Base-by-base conservation (phyloP, 192 early-diverging fungal genomes). In the Rhizoclosmatium sp. region DNA sequence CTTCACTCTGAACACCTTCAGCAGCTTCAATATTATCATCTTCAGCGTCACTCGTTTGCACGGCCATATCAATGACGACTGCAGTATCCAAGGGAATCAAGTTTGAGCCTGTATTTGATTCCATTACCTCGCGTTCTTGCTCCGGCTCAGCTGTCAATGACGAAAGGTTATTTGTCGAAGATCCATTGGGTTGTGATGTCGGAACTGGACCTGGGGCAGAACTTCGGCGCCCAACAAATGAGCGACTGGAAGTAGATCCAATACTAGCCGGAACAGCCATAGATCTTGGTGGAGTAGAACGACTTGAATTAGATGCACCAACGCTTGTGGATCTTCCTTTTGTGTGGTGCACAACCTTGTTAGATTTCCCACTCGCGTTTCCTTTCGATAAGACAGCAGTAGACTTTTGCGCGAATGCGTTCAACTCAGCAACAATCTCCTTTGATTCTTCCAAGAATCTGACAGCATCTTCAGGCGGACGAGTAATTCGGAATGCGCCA, bases 381-480 rank as follows among this genome's bases (percentile, higher is more conserved):
- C 14, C 23, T 3, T 4, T 40, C 51, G 31, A 19, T 14, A 31
- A 31, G 9, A 16, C 16, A 16, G 42, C 46, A 16, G 14, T 40
- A n/a, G n/a, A 71, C 51, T 14, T 49, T 58, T 71, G 16, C 69
- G 48, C 69, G 12, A 71, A 19, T 10, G 21, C 59, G 21, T 39
- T 62, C 44, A 86, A 47, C 60, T 82, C 83, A 2, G 45, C 61
- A 3, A 76, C 47, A 51, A 83, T 47, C 66, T 81, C 73, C 23
- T 74, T 68, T 3, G 81, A 76, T 41, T 82, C 85, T 12, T 82
- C 81, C 47, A 87, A 69, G 76, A 87, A 87, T 56, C 59, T 46
- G 14, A 85, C n/a, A 3, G 78, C 85, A 58, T 87, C 85, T 16
- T 87, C 83, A 16, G 85, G 85, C 10, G 85, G 71, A n/a, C 78